Percentiles rank a stretch among this genome's conserved stretches.
phyloP scores from a whole-genome alignment of 148 eudicot genomes.

The Pouteria glomerata region DNA sequence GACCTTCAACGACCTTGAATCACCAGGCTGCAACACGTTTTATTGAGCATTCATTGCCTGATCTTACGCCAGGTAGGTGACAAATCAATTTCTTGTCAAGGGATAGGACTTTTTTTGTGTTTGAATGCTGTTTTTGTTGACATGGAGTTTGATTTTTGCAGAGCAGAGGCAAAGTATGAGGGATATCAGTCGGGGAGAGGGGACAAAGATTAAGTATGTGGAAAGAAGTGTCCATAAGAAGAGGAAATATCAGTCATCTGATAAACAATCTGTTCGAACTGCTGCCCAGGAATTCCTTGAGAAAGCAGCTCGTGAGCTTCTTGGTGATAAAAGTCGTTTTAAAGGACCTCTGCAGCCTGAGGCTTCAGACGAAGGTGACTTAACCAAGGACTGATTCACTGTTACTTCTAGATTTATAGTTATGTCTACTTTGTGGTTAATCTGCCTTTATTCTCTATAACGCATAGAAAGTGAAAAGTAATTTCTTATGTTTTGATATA shows the following conservation, averaged over 20 bases:
- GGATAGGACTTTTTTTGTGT: neutral
- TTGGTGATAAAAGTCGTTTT: conserved; percentile 56
- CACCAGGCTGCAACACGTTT: conserved; percentile 76
- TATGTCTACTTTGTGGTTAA: neutral
- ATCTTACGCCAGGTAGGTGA: conserved; percentile 68
- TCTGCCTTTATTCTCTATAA: neutral
- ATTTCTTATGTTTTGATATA: too few relatives aligned
- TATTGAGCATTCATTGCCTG: conserved; percentile 88
- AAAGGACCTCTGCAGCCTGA: conserved; percentile 77
- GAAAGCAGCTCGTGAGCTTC: conserved; percentile 91
- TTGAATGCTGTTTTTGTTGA: neutral
- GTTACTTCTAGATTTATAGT: conserved; percentile 14
- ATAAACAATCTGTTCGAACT: conserved; percentile 62
- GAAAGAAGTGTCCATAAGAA: conserved; percentile 64
- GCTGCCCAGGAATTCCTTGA: conserved; percentile 93
- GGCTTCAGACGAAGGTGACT: conserved; percentile 40
- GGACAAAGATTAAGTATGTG: conserved; percentile 35
- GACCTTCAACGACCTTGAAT: conserved; percentile 64
- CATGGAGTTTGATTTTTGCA: conserved; percentile 27
- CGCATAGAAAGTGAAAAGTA: too few relatives aligned
- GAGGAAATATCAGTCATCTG: conserved; percentile 63
- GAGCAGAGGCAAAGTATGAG: conserved; percentile 85
- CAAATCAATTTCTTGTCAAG: conserved; percentile 1
- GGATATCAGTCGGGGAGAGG: conserved; percentile 57
- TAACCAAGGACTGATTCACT: conserved; percentile 19